phyloP scores from a whole-genome alignment of 1,284 basidiomycete genomes.

The Ceratobasidium sp. region DNA sequence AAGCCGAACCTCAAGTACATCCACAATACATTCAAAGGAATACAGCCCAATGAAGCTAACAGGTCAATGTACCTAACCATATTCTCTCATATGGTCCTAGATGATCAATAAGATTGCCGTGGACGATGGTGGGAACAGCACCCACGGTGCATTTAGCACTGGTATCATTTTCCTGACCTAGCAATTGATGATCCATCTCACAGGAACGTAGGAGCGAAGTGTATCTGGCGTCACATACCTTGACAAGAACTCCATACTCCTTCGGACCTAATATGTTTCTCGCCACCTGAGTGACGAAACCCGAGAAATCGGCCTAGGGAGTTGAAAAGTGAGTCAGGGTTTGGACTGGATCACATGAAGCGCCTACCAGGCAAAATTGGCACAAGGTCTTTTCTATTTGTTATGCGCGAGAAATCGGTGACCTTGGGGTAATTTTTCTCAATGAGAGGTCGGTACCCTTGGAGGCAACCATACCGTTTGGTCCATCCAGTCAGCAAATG shows the following conservation, averaged over 20 bases:
- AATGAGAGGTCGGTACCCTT: background rate
- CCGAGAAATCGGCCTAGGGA: constrained; percentile 26
- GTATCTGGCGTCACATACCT: background rate
- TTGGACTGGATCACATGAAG: background rate
- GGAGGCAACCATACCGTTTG: background rate
- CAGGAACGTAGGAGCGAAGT: background rate
- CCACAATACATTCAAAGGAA: no score
- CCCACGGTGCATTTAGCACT: constrained; percentile 33
- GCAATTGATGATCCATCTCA: no score
- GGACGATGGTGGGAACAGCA: constrained; percentile 26
- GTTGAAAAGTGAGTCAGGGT: background rate
- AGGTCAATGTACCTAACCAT: constrained; percentile 36
- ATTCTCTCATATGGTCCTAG: constrained; percentile 37
- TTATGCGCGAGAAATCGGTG: constrained; percentile 32
- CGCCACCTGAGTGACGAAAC: constrained; percentile 30
- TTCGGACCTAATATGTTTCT: constrained; percentile 30
- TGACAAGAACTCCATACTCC: constrained; percentile 29
- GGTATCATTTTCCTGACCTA: constrained; percentile 38
- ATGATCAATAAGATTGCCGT: constrained; percentile 38
- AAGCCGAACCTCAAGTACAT: no score
- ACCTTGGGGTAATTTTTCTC: background rate
- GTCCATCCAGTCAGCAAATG: constrained; percentile 35
- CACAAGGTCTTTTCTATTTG: constrained; percentile 22
- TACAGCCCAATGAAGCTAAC: no score
- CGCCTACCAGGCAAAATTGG: constrained; percentile 19